A percentile compares a stretch with the other conserved stretches of the same genome.
Evolutionary conservation across 805 yeast species (phyloP).

Genomic region (Millerago galiae): DNA sequence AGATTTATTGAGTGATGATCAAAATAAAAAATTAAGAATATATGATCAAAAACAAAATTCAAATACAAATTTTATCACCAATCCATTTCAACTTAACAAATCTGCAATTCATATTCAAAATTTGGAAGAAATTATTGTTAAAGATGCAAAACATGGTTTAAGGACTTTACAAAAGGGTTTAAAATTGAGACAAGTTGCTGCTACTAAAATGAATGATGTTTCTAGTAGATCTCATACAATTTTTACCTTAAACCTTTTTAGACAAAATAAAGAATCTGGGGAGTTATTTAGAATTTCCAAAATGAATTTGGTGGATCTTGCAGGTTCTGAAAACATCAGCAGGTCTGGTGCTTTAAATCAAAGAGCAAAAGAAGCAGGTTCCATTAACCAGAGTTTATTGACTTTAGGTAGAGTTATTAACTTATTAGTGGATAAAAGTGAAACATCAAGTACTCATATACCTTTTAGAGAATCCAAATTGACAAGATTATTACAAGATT

Average conservation of each 20-base stretch:
- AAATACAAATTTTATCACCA: neutral
- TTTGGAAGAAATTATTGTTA: conserved; percentile 53
- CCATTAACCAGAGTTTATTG: conserved; percentile 80
- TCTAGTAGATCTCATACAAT: conserved; percentile 77
- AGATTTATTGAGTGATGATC: conserved; percentile 49
- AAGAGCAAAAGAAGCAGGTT: conserved; percentile 90
- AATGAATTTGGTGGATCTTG: conserved; percentile 85
- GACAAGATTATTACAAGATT: conserved; percentile 69
- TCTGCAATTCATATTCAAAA: conserved; percentile 51
- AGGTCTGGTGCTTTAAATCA: conserved; percentile 83
- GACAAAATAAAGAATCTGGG: conserved; percentile 34
- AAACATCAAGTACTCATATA: conserved; percentile 45
- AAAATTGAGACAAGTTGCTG: conserved; percentile 55
- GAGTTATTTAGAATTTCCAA: conserved; percentile 54
- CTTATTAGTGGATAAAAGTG: conserved; percentile 51
- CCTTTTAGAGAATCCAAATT: conserved; percentile 84
- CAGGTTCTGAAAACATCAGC: conserved; percentile 88
- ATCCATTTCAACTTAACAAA: conserved; percentile 9
- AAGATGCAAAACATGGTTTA: conserved; percentile 51
- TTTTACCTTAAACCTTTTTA: conserved; percentile 56
- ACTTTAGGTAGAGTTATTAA: conserved; percentile 89
- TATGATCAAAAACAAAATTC: conserved; percentile 33
- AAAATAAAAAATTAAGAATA: conserved; percentile 45
- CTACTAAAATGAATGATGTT: conserved; percentile 66
- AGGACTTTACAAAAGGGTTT: conserved; percentile 50